A percentile compares a stretch with the other conserved stretches of the same genome.
Conservation (phyloP, 345 rosid species). For the Citrus sp. region DNA sequence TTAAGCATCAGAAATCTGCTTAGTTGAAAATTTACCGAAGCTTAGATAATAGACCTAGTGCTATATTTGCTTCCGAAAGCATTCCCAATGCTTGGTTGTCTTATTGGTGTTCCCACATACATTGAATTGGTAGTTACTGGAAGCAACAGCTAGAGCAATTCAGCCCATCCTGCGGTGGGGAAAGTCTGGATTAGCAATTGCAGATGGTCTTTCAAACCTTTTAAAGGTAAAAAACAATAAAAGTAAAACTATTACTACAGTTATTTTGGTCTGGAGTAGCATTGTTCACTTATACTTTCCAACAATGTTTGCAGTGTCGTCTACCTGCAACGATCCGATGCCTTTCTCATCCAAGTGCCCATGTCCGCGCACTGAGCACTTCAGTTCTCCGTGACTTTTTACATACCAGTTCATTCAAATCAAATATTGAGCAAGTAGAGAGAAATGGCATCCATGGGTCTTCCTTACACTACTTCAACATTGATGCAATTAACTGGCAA, state of each 20-base stretch:
- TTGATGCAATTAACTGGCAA: conserved; percentile 69
- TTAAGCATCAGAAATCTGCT: background rate
- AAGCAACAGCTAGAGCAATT: conserved; percentile 96
- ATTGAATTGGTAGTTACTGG: conserved; percentile 61
- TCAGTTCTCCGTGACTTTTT: conserved; percentile 76
- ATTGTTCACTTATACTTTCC: background rate
- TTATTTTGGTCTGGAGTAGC: background rate
- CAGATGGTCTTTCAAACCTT: conserved; percentile 85
- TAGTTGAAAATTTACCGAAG: background rate
- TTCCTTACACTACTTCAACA: conserved; percentile 43
- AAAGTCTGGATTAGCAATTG: conserved; percentile 81
- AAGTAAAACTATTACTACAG: background rate
- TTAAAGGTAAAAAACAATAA: conserved; percentile 48
- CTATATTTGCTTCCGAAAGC: background rate
- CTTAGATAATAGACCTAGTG: background rate
- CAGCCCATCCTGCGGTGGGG: conserved; percentile 80
- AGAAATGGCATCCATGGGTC: conserved; percentile 54
- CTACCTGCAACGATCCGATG: conserved; percentile 79
- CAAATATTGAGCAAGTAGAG: conserved; percentile 34
- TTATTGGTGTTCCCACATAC: background rate
- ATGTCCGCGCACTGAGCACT: conserved; percentile 84
- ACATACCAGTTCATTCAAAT: conserved; percentile 45
- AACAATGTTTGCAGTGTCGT: conserved; percentile 71
- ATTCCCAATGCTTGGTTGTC: background rate
- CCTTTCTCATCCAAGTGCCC: conserved; percentile 91